Evolutionary conservation across 2,329 filamentous ascomycete genomes (phyloP).

Genomic region (Aureobasidium pullulans): DNA sequence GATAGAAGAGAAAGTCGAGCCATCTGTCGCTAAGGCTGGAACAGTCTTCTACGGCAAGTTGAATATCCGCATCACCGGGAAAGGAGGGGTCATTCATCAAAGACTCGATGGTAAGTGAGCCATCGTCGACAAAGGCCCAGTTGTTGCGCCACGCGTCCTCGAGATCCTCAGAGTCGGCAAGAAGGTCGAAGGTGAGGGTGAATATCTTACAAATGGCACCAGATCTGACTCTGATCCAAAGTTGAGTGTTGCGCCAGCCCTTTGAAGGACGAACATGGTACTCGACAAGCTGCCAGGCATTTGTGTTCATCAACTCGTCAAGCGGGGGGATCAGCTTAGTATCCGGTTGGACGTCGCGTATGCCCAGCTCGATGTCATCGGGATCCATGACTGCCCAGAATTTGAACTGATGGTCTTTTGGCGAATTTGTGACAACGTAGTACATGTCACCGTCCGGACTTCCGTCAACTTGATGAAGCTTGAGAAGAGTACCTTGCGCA

Average conservation of each 20-base stretch:
- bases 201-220: slow-evolving; percentile 53
- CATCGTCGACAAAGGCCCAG: slow-evolving; percentile 40
- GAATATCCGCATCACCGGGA: slow-evolving; percentile 27
- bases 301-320: slow-evolving; percentile 43
- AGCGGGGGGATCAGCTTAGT: slow-evolving; percentile 56
- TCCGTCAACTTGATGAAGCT: slow-evolving; percentile 58
- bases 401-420: slow-evolving; percentile 86
- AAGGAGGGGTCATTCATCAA: slow-evolving; percentile 32
- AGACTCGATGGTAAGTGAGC: slow-evolving; percentile 33
- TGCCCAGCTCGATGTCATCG: slow-evolving; percentile 48
- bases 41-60: slow-evolving; percentile 21
- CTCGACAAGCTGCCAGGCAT: slow-evolving; percentile 45
- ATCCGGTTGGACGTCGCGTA: slow-evolving; percentile 65
- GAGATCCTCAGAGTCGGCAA: slow-evolving; percentile 50
- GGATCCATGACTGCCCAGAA: slow-evolving; percentile 73
- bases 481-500: slow-evolving; percentile 67
- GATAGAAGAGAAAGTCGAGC: slow-evolving; percentile 74
- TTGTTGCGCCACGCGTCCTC: slow-evolving; percentile 55
- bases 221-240: slow-evolving; percentile 49
- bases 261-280: slow-evolving; percentile 35
- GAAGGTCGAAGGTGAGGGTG: slow-evolving; percentile 66
- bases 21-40: slow-evolving; percentile 59
- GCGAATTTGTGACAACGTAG: slow-evolving; percentile 75
- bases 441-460: slow-evolving; percentile 48
- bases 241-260: slow-evolving; percentile 33